Base-by-base conservation (phyloP, 1,139 yeast species). In the Yamadazyma sp. region DNA sequence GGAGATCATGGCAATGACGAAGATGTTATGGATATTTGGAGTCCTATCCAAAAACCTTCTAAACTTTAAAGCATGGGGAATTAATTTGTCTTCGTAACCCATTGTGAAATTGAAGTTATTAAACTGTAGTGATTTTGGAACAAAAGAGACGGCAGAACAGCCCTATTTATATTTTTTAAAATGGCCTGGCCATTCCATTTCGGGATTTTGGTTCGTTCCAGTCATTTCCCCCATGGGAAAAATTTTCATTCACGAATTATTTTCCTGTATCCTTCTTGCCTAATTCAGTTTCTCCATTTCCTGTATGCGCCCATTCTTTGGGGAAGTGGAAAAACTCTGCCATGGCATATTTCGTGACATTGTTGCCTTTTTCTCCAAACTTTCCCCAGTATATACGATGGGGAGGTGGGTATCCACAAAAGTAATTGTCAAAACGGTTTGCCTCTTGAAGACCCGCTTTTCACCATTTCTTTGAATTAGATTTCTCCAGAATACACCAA, bases 1-100 rank as follows among this genome's bases (percentile, higher is more conserved):
- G 26, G 85, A 64, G 36, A 79, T 70, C 28, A 56, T 47, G 29
- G 79, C 70, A 41, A 78, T 74, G 34, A 68, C 53, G 40, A 59
- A 61, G 26, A 73, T 67, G 54, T 68, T 73, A 51, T 65, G 61
- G 23, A 72, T 53, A 46, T 73, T 74, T 26, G 79, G 79, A 34
- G 61, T 51, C 34, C 47, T 59, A 49, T 67, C 76, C 48, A 71
- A 61, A 40, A 58, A 56, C 28, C 43, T 51, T 42, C 65, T 64
- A 35, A 57, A 47, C 47, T 44, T 53, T 27, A 62, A 53, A 39
- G 76, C 76, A 26, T 70, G 65, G 30, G 54, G 64, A 18, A 58
- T 61, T 31, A 66, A 56, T 42, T 59, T 64, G 5, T 63, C 66
- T 55, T 67, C 71, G 58, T 55, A 60, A 45, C 55, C 69, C 71